Percentiles rank a stretch among this genome's conserved stretches.
These are phyloP conservation scores for Didymella exigua DNA, from an alignment of 2,329 filamentous ascomycete species.

Conservation along the genomic window DNA sequence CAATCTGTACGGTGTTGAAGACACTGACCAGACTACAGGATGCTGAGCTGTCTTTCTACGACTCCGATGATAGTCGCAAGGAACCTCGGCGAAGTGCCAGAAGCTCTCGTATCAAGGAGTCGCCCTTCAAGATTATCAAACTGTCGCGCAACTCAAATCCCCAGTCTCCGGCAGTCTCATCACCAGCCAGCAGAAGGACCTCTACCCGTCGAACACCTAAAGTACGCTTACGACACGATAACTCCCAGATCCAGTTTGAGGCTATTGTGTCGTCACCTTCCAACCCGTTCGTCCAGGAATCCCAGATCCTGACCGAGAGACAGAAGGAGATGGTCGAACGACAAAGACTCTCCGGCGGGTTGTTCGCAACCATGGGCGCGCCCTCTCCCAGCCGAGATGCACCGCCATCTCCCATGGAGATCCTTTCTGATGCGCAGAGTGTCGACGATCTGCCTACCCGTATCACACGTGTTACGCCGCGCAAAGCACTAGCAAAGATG, in stretches of 20 bases:
- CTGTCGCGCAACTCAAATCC: conserved; percentile 28
- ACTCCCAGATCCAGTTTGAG: conserved; percentile 82
- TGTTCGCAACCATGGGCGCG: conserved; percentile 68
- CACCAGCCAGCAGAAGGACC: conserved; percentile 26
- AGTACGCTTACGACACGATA: conserved; percentile 71
- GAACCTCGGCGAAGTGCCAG: conserved; percentile 22
- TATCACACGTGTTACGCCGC: conserved; percentile 33
- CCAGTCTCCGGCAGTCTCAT: conserved; percentile 35
- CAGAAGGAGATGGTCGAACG: conserved; percentile 79
- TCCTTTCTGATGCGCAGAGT: conserved; percentile 38
- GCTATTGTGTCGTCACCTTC: conserved; percentile 67
- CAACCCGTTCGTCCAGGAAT: conserved; percentile 58
- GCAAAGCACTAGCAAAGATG: conserved; percentile 33
- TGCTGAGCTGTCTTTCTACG: conserved; percentile 45
- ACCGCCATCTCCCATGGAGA: conserved; percentile 32
- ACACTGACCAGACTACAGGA: conserved; percentile 35
- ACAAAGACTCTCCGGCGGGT: conserved; percentile 66
- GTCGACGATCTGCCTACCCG: conserved; percentile 32
- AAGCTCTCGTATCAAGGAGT: conserved; percentile 33
- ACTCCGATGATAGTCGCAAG: conserved; percentile 39
- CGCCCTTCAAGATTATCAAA: conserved; percentile 38
- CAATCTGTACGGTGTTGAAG: conserved; percentile 29
- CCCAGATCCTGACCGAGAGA: conserved; percentile 76
- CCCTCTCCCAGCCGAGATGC: conserved; percentile 24
- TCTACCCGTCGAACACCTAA: conserved; percentile 49